phyloP scores from a whole-genome alignment of 345 rosid species.

The Salix caprea region DNA sequence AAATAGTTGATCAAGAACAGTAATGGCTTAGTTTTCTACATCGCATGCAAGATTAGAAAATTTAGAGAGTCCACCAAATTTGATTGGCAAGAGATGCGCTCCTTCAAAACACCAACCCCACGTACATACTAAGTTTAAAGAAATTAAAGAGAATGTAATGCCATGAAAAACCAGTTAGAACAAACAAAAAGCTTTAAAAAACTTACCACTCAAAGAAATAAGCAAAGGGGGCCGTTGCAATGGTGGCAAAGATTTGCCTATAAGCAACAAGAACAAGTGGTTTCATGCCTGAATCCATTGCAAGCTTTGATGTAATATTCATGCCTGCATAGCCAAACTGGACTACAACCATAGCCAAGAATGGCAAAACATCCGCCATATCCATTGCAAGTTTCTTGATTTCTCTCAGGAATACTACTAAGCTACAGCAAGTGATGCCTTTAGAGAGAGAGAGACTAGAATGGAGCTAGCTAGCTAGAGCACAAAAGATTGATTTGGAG shows the following conservation, averaged over 20 bases:
- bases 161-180: not conserved
- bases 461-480: not conserved
- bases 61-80: too few relatives aligned
- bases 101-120: too few relatives aligned
- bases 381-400: conserved; percentile 18
- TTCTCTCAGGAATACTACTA: not conserved
- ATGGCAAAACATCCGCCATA: conserved; percentile 46
- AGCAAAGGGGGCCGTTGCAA: conserved; percentile 68
- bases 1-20: too few relatives aligned
- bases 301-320: conserved; percentile 82
- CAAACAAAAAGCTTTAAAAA: not conserved
- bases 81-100: too few relatives aligned
- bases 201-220: conserved; percentile 64
- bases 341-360: conserved; percentile 67
- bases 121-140: too few relatives aligned
- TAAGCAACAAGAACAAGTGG: conserved; percentile 78
- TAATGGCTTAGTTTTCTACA: too few relatives aligned
- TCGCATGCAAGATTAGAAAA: too few relatives aligned
- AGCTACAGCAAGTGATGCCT: not conserved
- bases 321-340: conserved; percentile 81
- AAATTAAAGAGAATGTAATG: not conserved
- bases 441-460: not conserved
- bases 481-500: not conserved
- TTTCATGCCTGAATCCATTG: conserved; percentile 80
- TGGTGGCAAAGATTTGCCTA: conserved; percentile 71